phyloP scores from a whole-genome alignment of 306 rosid genomes.

The Trichosanthes cucumerina region DNA sequence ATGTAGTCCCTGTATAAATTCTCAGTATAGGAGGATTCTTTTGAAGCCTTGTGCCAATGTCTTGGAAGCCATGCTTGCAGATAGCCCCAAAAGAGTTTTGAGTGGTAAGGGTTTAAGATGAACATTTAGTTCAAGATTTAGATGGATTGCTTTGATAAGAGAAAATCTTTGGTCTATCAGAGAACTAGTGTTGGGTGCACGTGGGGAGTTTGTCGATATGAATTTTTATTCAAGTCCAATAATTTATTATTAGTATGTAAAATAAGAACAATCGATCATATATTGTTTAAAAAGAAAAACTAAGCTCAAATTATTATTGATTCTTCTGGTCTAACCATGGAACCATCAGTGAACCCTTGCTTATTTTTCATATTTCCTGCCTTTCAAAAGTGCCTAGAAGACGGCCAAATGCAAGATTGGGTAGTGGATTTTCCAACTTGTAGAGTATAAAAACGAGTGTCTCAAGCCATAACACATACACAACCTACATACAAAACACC shows the following conservation, averaged over 20 bases:
- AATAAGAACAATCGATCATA: not conserved
- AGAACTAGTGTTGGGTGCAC: not conserved
- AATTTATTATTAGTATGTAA: not conserved
- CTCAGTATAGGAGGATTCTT: not conserved
- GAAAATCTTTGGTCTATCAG: not conserved
- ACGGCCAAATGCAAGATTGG: too few species aligned
- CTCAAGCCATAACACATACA: too few species aligned
- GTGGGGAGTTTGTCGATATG: not conserved
- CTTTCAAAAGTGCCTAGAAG: too few species aligned
- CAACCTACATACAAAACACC: too few species aligned
- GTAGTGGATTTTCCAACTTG: too few species aligned
- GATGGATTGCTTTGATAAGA: not conserved
- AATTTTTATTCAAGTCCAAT: not conserved
- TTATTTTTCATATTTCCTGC: too few species aligned
- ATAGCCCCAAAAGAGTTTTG: not conserved
- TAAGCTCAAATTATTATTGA: not conserved
- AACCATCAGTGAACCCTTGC: too few species aligned
- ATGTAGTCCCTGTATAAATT: not conserved
- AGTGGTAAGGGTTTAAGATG: not conserved
- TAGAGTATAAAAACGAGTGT: too few species aligned
- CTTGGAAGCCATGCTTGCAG: not conserved
- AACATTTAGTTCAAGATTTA: not conserved
- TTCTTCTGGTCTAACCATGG: not conserved
- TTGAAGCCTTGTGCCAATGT: not conserved
- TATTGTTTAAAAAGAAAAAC: not conserved